These are phyloP conservation scores for Dryas octopetala DNA, from an alignment of 306 rosid genomes.

Conservation along the genomic window DNA sequence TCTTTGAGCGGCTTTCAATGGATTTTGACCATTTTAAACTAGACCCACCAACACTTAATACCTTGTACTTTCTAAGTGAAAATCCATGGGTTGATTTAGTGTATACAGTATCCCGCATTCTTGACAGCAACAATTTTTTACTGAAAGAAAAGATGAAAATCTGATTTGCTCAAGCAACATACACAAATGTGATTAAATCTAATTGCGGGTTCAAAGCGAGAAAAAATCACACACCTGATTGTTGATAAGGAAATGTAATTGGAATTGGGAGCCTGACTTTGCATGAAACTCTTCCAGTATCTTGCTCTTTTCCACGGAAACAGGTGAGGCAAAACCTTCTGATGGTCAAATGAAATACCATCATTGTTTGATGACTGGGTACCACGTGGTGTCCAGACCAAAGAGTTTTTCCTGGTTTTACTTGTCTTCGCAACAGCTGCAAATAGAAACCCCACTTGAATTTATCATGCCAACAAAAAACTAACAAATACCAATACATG, in stretches of 20 bases:
- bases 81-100: constrained; percentile 82
- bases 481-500: constrained; percentile 13
- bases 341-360: constrained; percentile 38
- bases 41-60: constrained; percentile 88
- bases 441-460: constrained; percentile 27
- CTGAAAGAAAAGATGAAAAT: constrained; percentile 42
- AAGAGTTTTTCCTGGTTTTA: constrained; percentile 59
- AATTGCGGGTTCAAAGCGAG: constrained; percentile 3
- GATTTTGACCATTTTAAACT: constrained; percentile 99
- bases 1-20: constrained; percentile 82
- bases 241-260: constrained; percentile 51
- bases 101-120: constrained; percentile 88
- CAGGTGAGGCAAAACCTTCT: constrained; percentile 61
- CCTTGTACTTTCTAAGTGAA: constrained; percentile 90
- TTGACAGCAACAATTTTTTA: constrained; percentile 70
- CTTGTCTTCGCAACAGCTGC: constrained; percentile 50
- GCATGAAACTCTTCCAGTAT: constrained; percentile 51
- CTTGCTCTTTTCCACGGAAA: constrained; percentile 90
- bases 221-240: constrained; percentile 51
- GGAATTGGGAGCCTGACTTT: constrained; percentile 43
- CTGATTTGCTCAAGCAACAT: constrained; percentile 28
- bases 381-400: constrained; percentile 81
- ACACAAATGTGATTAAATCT: constrained; percentile 7
- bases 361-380: constrained; percentile 42
- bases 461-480: constrained; percentile 25